Evolutionary conservation across 371 early-diverging fungal species (phyloP).

Genomic region (Syncephalis plumigaleata): DNA sequence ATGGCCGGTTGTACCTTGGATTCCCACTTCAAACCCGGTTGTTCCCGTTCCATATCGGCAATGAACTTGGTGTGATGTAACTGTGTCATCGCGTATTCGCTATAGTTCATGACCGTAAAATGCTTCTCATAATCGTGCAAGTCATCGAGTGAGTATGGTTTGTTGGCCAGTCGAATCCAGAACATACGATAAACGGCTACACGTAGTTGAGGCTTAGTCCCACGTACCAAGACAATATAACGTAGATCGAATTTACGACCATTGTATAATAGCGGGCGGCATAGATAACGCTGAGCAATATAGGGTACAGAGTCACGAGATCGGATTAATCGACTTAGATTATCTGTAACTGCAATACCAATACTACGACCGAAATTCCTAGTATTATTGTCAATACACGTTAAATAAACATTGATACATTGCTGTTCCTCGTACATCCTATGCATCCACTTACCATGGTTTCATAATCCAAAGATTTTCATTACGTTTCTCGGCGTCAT

Average conservation of each 20-base stretch:
- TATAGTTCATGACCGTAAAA: slow-evolving; percentile 18
- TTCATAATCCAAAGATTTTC: slow-evolving; percentile 32
- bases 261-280: slow-evolving; percentile 32
- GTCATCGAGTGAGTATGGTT: slow-evolving; percentile 16
- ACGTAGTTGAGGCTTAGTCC: slow-evolving; percentile 17
- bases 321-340: slow-evolving; percentile 24
- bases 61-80: slow-evolving; percentile 33
- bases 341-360: slow-evolving; percentile 21
- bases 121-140: slow-evolving; percentile 34
- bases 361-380: slow-evolving; percentile 14
- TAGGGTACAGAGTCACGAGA: slow-evolving; percentile 28
- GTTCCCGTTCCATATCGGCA: slow-evolving; percentile 32
- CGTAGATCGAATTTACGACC: slow-evolving; percentile 37
- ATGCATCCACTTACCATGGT: slow-evolving; percentile 26
- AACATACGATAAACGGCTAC: slow-evolving; percentile 35
- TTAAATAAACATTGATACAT: too few relatives aligned
- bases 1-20: slow-evolving; percentile 23
- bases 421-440: too few relatives aligned
- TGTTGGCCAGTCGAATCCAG: slow-evolving; percentile 38
- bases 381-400: too few relatives aligned
- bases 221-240: slow-evolving; percentile 30
- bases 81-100: slow-evolving; percentile 25
- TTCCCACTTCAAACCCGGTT: slow-evolving; percentile 21
- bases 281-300: slow-evolving; percentile 28
- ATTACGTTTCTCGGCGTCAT: slow-evolving; percentile 2